Evolutionary conservation across 129 eudicot species (phyloP), one percentile per base, ranked within the genome.

Genomic region (Oenanthe sinensis): DNA sequence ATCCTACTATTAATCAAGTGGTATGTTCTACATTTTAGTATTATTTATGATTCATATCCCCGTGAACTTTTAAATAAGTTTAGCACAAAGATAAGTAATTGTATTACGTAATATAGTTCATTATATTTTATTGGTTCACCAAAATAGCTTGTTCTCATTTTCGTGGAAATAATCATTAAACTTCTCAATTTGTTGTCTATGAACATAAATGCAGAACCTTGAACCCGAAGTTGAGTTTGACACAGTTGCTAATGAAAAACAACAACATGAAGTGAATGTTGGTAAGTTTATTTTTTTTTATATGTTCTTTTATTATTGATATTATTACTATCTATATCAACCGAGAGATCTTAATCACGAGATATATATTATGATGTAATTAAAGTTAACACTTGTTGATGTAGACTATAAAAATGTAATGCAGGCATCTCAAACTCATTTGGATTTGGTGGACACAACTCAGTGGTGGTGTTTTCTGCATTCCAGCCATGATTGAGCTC

Each of bases 171-270:
- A 10, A 10, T 10, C 68, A 33, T 24, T 0, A n/a, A n/a, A n/a
- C 26, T 24, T 60, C 15, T 20, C 36, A 4, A 2, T 24, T 24
- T 24, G 33, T 60, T 60, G 15, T 60, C 68, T 60, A 60, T n/a
- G 33, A 58, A 14, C 0, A 8, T n/a, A 22, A 58, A 4, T 85
- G 79, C 91, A 96, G 99, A 96, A 92, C 80, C 90, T 88, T 17
- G 99, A 96, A 87, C 93, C 99, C 47, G 87, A 97, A 3, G 95
- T 96, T n/a, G 99, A 96, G 49, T 96, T 96, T 75, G 97, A 92
- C 83, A 96, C 99, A 9, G 96, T 92, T 81, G 88, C 99, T 69
- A 96, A 96, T 75, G 12, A 50, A 77, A 96, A 96, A 73, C 91
- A 96, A 78, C 97, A 96, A 85, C 99, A 96, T 72, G 99, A 96